Percentiles rank a stretch among this genome's conserved stretches.
These are phyloP conservation scores for Exophiala oligosperma DNA, from an alignment of 2,329 filamentous ascomycete genomes.

Conservation along the genomic window DNA sequence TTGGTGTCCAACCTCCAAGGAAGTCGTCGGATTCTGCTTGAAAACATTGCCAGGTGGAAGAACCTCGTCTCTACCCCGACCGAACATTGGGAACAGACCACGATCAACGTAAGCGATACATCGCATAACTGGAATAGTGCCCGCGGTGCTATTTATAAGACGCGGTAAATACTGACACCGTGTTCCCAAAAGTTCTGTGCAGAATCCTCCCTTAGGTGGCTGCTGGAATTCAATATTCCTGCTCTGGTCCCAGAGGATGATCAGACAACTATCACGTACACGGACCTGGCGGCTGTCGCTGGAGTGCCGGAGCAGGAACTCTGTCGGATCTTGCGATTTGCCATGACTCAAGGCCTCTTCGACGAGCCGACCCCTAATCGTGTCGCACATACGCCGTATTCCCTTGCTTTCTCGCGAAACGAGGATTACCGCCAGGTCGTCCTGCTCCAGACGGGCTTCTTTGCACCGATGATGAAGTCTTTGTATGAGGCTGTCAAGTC, in stretches of 20 bases:
- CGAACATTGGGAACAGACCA: background rate
- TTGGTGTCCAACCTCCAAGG: too few species aligned
- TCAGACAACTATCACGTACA: constrained; percentile 28
- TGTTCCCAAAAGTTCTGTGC: constrained; percentile 10
- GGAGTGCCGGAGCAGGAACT: constrained; percentile 30
- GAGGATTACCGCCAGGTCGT: constrained; percentile 51
- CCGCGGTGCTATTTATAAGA: background rate
- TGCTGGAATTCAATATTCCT: constrained; percentile 35
- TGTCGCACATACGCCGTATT: constrained; percentile 58
- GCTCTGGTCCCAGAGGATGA: constrained; percentile 29
- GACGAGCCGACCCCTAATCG: constrained; percentile 51
- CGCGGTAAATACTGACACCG: constrained; percentile 26
- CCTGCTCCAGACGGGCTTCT: constrained; percentile 47
- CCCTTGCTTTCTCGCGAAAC: constrained; percentile 43
- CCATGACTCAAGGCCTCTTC: constrained; percentile 60
- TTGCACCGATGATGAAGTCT: constrained; percentile 27
- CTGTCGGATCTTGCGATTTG: constrained; percentile 50
- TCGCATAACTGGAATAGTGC: background rate
- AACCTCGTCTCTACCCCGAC: background rate
- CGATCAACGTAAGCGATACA: constrained; percentile 2
- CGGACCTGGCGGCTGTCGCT: constrained; percentile 30
- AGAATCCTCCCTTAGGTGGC: constrained; percentile 30
- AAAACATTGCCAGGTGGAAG: too few species aligned
- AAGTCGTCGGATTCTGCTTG: too few species aligned
- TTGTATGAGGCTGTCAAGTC: constrained; percentile 16